Conservation (phyloP, 257 asterid species). For the Solanum appendiculatum region DNA sequence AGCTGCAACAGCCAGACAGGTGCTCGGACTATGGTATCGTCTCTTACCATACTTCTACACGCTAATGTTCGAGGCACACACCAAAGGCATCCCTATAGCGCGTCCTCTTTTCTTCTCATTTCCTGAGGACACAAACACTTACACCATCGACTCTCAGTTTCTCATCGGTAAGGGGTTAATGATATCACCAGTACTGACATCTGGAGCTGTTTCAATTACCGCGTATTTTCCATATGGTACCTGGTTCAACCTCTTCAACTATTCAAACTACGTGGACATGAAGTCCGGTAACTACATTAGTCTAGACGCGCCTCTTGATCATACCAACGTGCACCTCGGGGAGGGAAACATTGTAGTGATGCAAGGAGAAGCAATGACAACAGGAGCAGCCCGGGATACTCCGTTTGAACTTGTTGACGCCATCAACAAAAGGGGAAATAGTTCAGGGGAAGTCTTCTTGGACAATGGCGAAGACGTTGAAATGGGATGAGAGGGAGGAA, state of each 20-base stretch:
- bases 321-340: constrained; percentile 42
- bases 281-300: constrained; percentile 17
- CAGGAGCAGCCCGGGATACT: constrained; percentile 28
- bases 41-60: constrained; percentile 57
- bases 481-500: constrained; percentile 31
- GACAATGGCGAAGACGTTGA: constrained; percentile 51
- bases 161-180: constrained; percentile 46
- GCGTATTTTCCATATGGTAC: constrained; percentile 59
- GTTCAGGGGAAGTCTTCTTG: constrained; percentile 48
- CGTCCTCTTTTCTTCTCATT: constrained; percentile 63
- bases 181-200: constrained; percentile 41
- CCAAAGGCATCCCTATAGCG: constrained; percentile 46
- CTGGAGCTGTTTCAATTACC: constrained; percentile 26
- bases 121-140: constrained; percentile 36
- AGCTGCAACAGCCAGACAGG: constrained; percentile 45
- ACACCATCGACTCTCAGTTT: constrained; percentile 37
- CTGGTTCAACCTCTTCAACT: constrained; percentile 58
- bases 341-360: constrained; percentile 39
- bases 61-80: constrained; percentile 47
- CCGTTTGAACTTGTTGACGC: constrained; percentile 40
- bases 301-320: constrained; percentile 43
- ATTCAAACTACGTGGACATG: constrained; percentile 19
- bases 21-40: constrained; percentile 44
- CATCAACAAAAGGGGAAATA: constrained; percentile 9
- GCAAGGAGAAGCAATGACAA: constrained; percentile 65